Base-by-base conservation (phyloP, 306 rosid species). In the Argentina anserina region DNA sequence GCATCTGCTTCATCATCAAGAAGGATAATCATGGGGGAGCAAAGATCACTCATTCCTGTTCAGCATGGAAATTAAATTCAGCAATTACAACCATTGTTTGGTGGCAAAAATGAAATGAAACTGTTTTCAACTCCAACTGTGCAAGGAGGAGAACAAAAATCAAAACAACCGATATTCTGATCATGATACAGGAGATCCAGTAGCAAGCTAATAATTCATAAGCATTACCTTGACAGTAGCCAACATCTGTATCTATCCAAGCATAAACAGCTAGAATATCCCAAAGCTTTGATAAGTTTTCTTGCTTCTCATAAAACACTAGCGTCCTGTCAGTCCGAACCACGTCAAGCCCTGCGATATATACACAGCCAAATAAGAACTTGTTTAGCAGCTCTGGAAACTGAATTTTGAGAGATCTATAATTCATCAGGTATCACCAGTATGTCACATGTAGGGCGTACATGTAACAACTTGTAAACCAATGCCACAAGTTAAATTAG, bases 41-140 rank as follows among this genome's bases (percentile, higher is more conserved):
- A 95, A 36, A 95, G 96, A 76, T 91, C 99, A 84, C 97, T 90
- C 99, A 95, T 95, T 80, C 99, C 99, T 95, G 92, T 81, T 68
- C 86, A 83, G 31, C 72, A 73, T 64, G 62, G 75, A 59, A 41
- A 68, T 74, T 55, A 53, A 42, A 81, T 67, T 80, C 36, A 84
- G 65, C 80, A 4, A 5, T 80, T 73, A 66, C 77, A 74, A 61
- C 67, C 53, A n/a, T 56, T 14, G 33, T 14, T 67, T 40, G 65
- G 56, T 78, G 63, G 78, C 67, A 78, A 72, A 23, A 71, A 67
- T 37, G 18, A 47, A 26, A 50, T 42, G 7, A 60, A 31, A 14
- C 31, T 74, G 26, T 37, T 73, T 55, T 41, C n/a, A 56, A 50
- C 31, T 28, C 26, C 26, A 33, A 37, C 31, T 37, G 33, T 21